Percentiles rank a stretch among this genome's conserved stretches.
Conservation (phyloP, 768 basidiomycete genomes). For the Mrakia blollopis region DNA sequence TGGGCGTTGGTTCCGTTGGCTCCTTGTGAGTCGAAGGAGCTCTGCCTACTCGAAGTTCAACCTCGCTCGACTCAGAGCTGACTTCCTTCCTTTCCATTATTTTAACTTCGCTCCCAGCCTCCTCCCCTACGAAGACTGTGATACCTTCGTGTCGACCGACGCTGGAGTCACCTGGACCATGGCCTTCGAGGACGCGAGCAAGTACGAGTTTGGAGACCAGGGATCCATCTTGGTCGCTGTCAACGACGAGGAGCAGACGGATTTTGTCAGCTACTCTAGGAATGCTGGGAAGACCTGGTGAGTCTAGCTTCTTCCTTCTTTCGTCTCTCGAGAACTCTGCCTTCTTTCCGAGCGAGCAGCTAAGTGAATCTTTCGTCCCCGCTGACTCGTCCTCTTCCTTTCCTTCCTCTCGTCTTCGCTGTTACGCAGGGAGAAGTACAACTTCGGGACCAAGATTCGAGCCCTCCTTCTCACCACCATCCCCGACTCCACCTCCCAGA, state of each 20-base stretch:
- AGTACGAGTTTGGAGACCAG: slow-evolving; percentile 93
- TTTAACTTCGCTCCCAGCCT: not conserved
- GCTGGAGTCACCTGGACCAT: slow-evolving; percentile 82
- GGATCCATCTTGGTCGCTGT: slow-evolving; percentile 73
- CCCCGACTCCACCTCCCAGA: slow-evolving; percentile 92
- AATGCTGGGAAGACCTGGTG: slow-evolving; percentile 82
- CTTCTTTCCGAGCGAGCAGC: not conserved
- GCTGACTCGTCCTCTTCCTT: not conserved
- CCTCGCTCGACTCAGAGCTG: slow-evolving; percentile 45
- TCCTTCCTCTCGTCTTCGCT: not conserved
- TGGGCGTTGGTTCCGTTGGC: slow-evolving; percentile 94
- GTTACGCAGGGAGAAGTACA: slow-evolving; percentile 60
- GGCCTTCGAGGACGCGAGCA: slow-evolving; percentile 68
- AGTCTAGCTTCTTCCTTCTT: slow-evolving; percentile 37
- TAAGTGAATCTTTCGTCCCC: not conserved
- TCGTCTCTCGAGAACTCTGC: not conserved
- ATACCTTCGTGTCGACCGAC: slow-evolving; percentile 88
- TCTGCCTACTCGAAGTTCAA: not conserved
- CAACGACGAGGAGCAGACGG: slow-evolving; percentile 75
- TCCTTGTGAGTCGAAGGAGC: not conserved
- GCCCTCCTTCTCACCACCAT: slow-evolving; percentile 77
- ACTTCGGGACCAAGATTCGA: slow-evolving; percentile 65
- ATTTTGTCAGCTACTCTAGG: slow-evolving; percentile 67
- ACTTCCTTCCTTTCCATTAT: slow-evolving; percentile 49
- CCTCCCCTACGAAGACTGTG: slow-evolving; percentile 56